Conservation (phyloP, 805 yeast genomes). For the Hanseniaspora hatyaiensis region DNA sequence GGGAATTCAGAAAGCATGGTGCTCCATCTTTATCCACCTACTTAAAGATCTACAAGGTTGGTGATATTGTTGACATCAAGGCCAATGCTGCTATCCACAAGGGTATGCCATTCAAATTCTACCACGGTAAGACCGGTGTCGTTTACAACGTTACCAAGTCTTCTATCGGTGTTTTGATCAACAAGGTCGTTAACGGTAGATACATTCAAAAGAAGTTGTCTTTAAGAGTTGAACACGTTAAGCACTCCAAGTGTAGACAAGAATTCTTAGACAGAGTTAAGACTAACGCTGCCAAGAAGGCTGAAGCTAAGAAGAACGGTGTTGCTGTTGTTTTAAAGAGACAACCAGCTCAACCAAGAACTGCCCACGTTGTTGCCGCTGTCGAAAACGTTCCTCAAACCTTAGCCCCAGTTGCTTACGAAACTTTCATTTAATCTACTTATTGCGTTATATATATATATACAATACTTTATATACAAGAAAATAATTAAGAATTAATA, state of each 20-base stretch:
- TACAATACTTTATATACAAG: conserved; percentile 13
- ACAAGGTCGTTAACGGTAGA: conserved; percentile 98
- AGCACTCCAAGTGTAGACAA: conserved; percentile 99
- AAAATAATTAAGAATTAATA: conserved; percentile 12
- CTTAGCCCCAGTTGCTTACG: conserved; percentile 98
- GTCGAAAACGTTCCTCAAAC: conserved; percentile 83
- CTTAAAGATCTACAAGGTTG: conserved; percentile 96
- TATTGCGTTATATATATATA: conserved; percentile 18
- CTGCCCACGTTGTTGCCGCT: conserved; percentile 71
- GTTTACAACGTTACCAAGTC: conserved; percentile 98
- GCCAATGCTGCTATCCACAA: conserved; percentile 98
- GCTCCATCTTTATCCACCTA: conserved; percentile 86
- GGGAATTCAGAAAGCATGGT: conserved; percentile 97
- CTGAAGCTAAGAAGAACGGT: conserved; percentile 92
- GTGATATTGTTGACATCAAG: conserved; percentile 98
- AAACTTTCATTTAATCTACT: conserved; percentile 82
- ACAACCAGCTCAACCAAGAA: conserved; percentile 98
- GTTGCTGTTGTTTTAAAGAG: conserved; percentile 86
- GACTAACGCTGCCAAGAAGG: conserved; percentile 84
- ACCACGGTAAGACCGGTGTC: conserved; percentile 99
- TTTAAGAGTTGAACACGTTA: conserved; percentile 97
- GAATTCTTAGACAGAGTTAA: conserved; percentile 98
- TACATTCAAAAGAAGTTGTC: conserved; percentile 97
- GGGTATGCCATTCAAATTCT: conserved; percentile 99
- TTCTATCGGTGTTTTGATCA: conserved; percentile 93